phyloP scores from a whole-genome alignment of 306 rosid genomes.

The Leucaena leucocephala region DNA sequence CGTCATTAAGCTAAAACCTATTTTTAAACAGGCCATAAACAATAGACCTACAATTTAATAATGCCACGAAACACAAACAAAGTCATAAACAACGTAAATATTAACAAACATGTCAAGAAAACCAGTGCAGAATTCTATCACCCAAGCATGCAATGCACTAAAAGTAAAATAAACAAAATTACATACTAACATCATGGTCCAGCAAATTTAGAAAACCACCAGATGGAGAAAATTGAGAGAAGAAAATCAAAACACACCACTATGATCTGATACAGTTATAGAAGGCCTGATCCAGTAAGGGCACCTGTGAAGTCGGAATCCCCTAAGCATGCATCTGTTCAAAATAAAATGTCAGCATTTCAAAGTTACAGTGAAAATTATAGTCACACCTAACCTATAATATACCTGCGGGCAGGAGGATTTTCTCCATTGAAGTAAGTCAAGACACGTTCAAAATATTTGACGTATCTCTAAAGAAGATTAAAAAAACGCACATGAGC shows the following conservation, averaged over 20 bases:
- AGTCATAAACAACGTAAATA: neutral
- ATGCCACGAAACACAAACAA: neutral
- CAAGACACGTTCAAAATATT: constrained; percentile 85
- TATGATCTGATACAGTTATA: constrained; percentile 87
- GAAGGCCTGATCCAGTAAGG: constrained; percentile 99
- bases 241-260: constrained; percentile 60
- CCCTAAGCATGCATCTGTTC: constrained; percentile 95
- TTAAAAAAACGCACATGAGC: constrained; percentile 11
- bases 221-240: constrained; percentile 23
- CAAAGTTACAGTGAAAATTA: constrained; percentile 15
- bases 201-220: constrained; percentile 23
- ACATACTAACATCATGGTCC: constrained; percentile 6
- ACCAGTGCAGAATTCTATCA: neutral
- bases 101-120: constrained; percentile 14
- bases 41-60: neutral
- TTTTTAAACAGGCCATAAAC: neutral
- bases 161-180: neutral
- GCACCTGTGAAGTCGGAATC: constrained; percentile 96
- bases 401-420: constrained; percentile 90
- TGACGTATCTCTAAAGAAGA: constrained; percentile 79
- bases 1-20: constrained; percentile 5
- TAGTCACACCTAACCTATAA: constrained; percentile 25
- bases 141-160: neutral
- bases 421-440: constrained; percentile 90
- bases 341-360: constrained; percentile 37